Evolutionary conservation across 2,329 filamentous ascomycete species (phyloP).

Genomic region (Emmonsia crescens): DNA sequence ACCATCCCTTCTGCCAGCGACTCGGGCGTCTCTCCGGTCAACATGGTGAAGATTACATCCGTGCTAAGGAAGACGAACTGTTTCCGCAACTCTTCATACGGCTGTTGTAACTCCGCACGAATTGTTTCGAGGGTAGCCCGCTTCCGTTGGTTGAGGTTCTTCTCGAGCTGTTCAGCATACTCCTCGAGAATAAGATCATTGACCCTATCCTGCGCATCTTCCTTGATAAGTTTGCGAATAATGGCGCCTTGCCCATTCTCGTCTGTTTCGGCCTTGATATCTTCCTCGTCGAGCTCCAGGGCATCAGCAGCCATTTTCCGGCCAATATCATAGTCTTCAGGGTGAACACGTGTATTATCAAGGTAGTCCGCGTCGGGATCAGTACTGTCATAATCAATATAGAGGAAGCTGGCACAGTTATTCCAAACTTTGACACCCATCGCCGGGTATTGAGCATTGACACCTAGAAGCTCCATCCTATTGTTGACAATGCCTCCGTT

Average conservation of each 20-base stretch:
- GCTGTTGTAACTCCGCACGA: constrained; percentile 79
- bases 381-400: constrained; percentile 74
- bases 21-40: constrained; percentile 83
- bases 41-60: constrained; percentile 87
- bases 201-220: constrained; percentile 86
- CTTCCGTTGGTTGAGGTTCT: constrained; percentile 87
- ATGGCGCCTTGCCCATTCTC: constrained; percentile 84
- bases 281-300: constrained; percentile 91
- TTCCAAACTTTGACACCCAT: constrained; percentile 88
- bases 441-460: constrained; percentile 69
- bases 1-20: constrained; percentile 85
- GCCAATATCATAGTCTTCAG: constrained; percentile 95
- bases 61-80: constrained; percentile 59
- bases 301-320: constrained; percentile 98
- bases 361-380: constrained; percentile 79
- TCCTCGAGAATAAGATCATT: constrained; percentile 94
- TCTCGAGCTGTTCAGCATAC: constrained; percentile 90
- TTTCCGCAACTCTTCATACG: constrained; percentile 87
- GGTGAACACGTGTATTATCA: constrained; percentile 93
- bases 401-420: constrained; percentile 93
- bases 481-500: constrained; percentile 80
- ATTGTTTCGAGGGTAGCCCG: constrained; percentile 94
- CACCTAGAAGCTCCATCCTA: constrained; percentile 77
- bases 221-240: constrained; percentile 86
- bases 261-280: constrained; percentile 87